Conservation (phyloP, 768 basidiomycete genomes). For the Udeniomyces megalosporus region DNA sequence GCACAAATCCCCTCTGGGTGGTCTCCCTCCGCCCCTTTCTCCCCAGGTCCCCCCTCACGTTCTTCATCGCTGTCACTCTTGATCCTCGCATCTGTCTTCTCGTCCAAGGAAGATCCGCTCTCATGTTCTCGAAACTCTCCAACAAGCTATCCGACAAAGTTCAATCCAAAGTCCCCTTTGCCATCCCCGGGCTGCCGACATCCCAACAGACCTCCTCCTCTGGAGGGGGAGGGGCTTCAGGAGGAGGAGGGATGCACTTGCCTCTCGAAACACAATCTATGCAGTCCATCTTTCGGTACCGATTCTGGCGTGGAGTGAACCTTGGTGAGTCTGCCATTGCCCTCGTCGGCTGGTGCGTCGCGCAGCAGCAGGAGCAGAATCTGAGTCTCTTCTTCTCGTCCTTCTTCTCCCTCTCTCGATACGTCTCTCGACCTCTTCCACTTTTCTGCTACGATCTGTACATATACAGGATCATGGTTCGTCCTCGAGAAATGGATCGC, state of each 20-base stretch:
- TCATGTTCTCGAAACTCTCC: slow-evolving; percentile 18
- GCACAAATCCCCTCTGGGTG: no score
- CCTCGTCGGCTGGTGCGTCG: not conserved
- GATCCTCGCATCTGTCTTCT: not conserved
- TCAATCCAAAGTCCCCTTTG: not conserved
- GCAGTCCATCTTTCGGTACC: slow-evolving; percentile 42
- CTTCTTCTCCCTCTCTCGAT: not conserved
- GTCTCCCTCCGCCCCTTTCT: no score
- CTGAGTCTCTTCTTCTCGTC: slow-evolving; percentile 18
- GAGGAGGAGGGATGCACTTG: not conserved
- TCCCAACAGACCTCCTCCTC: not conserved
- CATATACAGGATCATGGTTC: slow-evolving; percentile 52
- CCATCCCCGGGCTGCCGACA: not conserved
- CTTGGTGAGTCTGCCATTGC: slow-evolving; percentile 39
- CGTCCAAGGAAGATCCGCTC: no score
- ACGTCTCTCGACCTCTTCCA: slow-evolving; percentile 20
- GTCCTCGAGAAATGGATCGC: slow-evolving; percentile 63
- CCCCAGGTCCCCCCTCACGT: no score
- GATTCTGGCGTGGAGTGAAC: slow-evolving; percentile 67
- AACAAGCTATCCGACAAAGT: slow-evolving; percentile 24
- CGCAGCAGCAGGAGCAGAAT: not conserved
- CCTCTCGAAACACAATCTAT: slow-evolving; percentile 5
- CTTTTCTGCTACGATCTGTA: slow-evolving; percentile 43
- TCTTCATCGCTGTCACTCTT: no score
- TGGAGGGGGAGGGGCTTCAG: slow-evolving; percentile 9